phyloP scores from a whole-genome alignment of 1,139 yeast species.

The Scheffersomyces lignicola region DNA sequence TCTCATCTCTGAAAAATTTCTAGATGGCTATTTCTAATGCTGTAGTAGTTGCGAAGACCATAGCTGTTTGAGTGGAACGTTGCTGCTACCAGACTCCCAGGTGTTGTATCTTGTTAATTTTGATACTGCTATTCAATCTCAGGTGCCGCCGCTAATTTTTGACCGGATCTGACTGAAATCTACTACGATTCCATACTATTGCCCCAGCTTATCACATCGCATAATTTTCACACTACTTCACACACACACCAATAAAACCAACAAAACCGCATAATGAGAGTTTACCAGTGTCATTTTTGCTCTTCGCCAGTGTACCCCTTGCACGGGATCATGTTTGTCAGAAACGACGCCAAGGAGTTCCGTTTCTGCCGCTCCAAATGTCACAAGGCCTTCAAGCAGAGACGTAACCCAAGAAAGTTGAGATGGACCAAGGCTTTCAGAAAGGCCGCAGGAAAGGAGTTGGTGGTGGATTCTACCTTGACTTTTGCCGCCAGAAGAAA shows the following conservation, averaged over 20 bases:
- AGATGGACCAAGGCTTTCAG: slow-evolving; percentile 99
- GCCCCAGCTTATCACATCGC: no score
- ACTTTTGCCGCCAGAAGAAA: slow-evolving; percentile 97
- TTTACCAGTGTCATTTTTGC: slow-evolving; percentile 93
- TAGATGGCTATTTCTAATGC: no score
- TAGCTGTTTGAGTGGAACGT: no score
- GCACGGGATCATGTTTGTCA: slow-evolving; percentile 96
- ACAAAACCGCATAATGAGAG: slow-evolving; percentile 63
- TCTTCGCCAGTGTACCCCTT: slow-evolving; percentile 97
- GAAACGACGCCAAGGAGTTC: slow-evolving; percentile 97
- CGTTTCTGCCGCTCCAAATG: slow-evolving; percentile 98
- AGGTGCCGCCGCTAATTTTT: no score
- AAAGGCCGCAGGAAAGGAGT: slow-evolving; percentile 98
- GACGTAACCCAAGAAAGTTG: slow-evolving; percentile 97
- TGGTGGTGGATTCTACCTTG: slow-evolving; percentile 95
- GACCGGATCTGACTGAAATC: no score
- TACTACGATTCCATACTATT: no score
- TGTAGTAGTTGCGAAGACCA: no score
- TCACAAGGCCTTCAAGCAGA: slow-evolving; percentile 95
- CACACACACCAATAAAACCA: slow-evolving; percentile 4
- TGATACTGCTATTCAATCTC: no score
- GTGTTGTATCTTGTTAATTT: no score
- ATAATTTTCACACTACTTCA: slow-evolving; percentile 1
- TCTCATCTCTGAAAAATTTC: not conserved
- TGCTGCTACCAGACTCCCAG: no score